Conservation (phyloP, 2,329 filamentous ascomycete species). For the Xylariaceae sp. region DNA sequence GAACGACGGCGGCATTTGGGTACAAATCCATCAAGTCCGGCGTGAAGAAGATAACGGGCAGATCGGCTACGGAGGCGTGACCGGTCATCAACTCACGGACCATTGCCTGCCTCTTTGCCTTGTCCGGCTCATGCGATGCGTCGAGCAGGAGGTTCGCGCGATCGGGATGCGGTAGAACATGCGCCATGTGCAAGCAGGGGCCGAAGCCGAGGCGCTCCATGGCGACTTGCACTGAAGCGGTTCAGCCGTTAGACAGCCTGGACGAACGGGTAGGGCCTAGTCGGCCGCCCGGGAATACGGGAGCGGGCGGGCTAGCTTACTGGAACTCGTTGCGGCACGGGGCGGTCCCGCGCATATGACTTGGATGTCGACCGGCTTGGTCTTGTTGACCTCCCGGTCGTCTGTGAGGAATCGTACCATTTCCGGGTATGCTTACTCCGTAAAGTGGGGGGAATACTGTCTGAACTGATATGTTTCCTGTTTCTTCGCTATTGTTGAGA, state of each 20-base stretch:
- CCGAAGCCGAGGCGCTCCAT: conserved; percentile 7
- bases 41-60: conserved; percentile 27
- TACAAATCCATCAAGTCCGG: conserved; percentile 40
- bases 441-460: too few relatives aligned
- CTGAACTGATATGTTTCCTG: too few relatives aligned
- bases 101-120: conserved; percentile 4
- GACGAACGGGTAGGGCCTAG: too few relatives aligned
- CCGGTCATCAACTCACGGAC: conserved; percentile 3
- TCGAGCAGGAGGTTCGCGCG: conserved; percentile 7
- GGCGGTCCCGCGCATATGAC: conserved; percentile 11
- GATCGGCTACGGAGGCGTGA: conserved; percentile 8
- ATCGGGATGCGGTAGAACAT: conserved; percentile 8
- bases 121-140: conserved; percentile 5
- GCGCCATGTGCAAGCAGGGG: conserved; percentile 12
- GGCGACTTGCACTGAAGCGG: conserved; percentile 6
- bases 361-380: not conserved
- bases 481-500: too few relatives aligned
- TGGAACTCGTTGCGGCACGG: conserved; percentile 14
- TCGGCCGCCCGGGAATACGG: too few relatives aligned
- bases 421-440: too few relatives aligned
- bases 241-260: not conserved
- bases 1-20: conserved; percentile 16
- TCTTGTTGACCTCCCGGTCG: conserved; percentile 5
- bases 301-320: not conserved
- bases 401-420: conserved; percentile 4